phyloP scores from a whole-genome alignment of 2,329 filamentous ascomycete genomes.

The Colletotrichum plurivorum region DNA sequence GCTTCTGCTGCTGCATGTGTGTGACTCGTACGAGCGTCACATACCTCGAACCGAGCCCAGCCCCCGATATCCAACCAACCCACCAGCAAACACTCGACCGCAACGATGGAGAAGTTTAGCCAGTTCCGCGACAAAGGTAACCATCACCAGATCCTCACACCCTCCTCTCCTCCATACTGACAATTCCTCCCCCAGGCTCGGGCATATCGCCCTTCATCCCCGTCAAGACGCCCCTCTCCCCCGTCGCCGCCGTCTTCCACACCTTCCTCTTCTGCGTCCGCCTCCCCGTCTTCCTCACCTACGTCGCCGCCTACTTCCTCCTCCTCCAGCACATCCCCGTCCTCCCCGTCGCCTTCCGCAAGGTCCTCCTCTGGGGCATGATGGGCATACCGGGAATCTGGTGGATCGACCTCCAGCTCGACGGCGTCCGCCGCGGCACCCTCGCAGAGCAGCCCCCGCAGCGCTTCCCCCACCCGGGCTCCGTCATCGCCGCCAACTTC shows the following conservation, averaged over 20 bases:
- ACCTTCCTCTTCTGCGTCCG: slow-evolving; percentile 84
- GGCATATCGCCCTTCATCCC: slow-evolving; percentile 97
- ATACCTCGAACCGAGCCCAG: neutral
- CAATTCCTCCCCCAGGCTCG: slow-evolving; percentile 74
- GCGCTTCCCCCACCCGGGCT: slow-evolving; percentile 83
- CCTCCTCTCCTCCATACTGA: neutral
- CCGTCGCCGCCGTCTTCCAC: slow-evolving; percentile 75
- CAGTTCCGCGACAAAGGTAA: slow-evolving; percentile 92
- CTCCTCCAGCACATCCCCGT: slow-evolving; percentile 84
- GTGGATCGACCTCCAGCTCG: slow-evolving; percentile 99
- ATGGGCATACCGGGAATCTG: slow-evolving; percentile 92
- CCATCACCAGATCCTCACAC: neutral
- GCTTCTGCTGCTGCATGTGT: neutral
- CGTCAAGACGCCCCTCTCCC: slow-evolving; percentile 75
- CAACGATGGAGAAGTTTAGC: slow-evolving; percentile 90
- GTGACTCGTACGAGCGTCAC: slow-evolving; percentile 27
- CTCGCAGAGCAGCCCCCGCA: slow-evolving; percentile 80
- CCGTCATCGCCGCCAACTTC: slow-evolving; percentile 90
- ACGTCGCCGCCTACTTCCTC: slow-evolving; percentile 80
- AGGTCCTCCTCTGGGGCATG: slow-evolving; percentile 88
- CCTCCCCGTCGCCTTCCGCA: slow-evolving; percentile 73
- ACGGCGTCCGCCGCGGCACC: slow-evolving; percentile 94
- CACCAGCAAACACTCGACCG: neutral
- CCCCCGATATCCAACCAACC: neutral
- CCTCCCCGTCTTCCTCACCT: slow-evolving; percentile 81